phyloP scores from a whole-genome alignment of 345 rosid species.

The Isatis tinctoria region DNA sequence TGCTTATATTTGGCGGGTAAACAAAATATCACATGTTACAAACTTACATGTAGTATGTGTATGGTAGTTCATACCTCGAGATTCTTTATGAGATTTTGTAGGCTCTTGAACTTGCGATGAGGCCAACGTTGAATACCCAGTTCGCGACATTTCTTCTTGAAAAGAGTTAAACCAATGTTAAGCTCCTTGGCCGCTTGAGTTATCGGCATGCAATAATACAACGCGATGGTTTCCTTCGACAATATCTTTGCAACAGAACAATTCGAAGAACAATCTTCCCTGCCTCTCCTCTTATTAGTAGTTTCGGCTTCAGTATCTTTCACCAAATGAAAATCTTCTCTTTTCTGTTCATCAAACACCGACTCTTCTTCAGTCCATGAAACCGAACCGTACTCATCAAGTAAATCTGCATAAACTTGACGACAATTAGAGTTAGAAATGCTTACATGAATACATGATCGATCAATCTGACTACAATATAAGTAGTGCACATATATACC shows the following conservation, averaged over 20 bases:
- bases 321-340: background rate
- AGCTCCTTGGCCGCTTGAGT: slow-evolving; percentile 57
- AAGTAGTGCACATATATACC: too few relatives aligned
- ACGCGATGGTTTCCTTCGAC: slow-evolving; percentile 34
- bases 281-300: background rate
- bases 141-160: slow-evolving; percentile 62
- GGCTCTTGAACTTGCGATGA: slow-evolving; percentile 54
- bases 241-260: slow-evolving; percentile 19
- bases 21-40: background rate
- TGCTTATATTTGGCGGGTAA: too few relatives aligned
- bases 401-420: too few relatives aligned
- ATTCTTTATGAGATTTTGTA: slow-evolving; percentile 45
- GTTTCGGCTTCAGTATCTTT: background rate
- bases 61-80: slow-evolving; percentile 34
- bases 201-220: slow-evolving; percentile 56
- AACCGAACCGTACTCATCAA: too few relatives aligned
- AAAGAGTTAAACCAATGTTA: slow-evolving; percentile 50
- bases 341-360: background rate
- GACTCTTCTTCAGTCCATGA: too few relatives aligned
- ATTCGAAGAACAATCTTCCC: background rate
- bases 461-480: too few relatives aligned
- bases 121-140: slow-evolving; percentile 60
- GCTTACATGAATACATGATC: too few relatives aligned
- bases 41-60: background rate
- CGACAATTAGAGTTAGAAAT: too few relatives aligned